phyloP scores from a whole-genome alignment of 352 stramenopile genomes.

The Phytophthora idaei region DNA sequence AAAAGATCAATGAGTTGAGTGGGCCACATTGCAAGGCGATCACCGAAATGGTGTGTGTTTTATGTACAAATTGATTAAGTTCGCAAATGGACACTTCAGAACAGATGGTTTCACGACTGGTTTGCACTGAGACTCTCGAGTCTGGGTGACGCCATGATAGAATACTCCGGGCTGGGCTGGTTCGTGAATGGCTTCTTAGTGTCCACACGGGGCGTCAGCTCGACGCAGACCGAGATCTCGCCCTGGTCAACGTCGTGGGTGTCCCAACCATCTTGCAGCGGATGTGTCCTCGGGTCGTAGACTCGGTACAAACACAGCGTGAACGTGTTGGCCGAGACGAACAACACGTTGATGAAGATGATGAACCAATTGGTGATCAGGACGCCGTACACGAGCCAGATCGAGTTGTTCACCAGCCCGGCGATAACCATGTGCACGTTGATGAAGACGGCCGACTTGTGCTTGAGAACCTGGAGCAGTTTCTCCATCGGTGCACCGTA shows the following conservation, averaged over 20 bases:
- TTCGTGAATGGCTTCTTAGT: constrained; percentile 25
- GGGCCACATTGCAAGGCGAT: not conserved
- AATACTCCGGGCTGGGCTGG: constrained; percentile 28
- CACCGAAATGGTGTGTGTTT: not conserved
- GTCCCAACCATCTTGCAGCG: constrained; percentile 24
- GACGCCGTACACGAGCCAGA: constrained; percentile 45
- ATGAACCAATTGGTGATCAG: constrained; percentile 47
- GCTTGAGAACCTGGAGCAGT: constrained; percentile 34
- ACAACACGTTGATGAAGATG: constrained; percentile 40
- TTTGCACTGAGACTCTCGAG: constrained; percentile 4
- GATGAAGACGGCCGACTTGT: constrained; percentile 53
- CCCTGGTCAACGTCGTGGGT: not conserved
- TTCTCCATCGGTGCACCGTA: too few species aligned
- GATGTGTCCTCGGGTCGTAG: constrained; percentile 37
- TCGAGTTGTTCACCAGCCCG: constrained; percentile 49
- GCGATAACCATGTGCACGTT: constrained; percentile 57
- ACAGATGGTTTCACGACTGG: not conserved
- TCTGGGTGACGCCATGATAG: constrained; percentile 19
- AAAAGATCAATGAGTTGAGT: too few species aligned
- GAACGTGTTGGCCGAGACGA: constrained; percentile 39
- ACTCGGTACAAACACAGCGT: constrained; percentile 37
- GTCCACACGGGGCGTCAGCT: constrained; percentile 16
- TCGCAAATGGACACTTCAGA: constrained; percentile 5
- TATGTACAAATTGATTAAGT: constrained; percentile 14
- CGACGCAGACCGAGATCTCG: constrained; percentile 21